These are phyloP conservation scores for Gossypium anomalum DNA, from an alignment of 345 rosid species.

Conservation along the genomic window DNA sequence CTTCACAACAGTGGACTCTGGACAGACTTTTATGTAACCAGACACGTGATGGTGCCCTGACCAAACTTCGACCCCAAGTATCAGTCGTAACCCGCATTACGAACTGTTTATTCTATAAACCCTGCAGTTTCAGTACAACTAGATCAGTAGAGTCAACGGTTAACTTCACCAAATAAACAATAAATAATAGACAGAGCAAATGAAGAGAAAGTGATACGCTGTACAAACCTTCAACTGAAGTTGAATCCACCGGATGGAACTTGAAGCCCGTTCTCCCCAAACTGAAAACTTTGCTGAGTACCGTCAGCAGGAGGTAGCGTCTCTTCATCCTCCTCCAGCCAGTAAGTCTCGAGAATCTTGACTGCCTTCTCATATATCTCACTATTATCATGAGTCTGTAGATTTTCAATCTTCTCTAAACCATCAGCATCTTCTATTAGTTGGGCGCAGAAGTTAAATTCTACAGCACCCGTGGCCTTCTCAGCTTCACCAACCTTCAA, in stretches of 20 bases:
- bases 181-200: background rate
- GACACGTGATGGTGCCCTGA: background rate
- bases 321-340: slow-evolving; percentile 86
- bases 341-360: slow-evolving; percentile 74
- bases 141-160: background rate
- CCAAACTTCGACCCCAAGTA: background rate
- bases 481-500: slow-evolving; percentile 80
- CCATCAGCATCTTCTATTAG: slow-evolving; percentile 81
- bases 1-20: background rate
- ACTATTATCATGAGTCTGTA: slow-evolving; percentile 74
- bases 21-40: background rate
- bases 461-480: slow-evolving; percentile 51
- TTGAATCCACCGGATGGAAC: slow-evolving; percentile 81
- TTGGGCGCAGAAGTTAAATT: slow-evolving; percentile 57
- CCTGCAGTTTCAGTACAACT: background rate
- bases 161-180: background rate
- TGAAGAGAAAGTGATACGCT: background rate
- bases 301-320: slow-evolving; percentile 53
- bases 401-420: slow-evolving; percentile 71
- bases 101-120: background rate
- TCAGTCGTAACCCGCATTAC: background rate
- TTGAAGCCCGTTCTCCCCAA: slow-evolving; percentile 50
- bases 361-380: slow-evolving; percentile 88
- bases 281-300: slow-evolving; percentile 50
- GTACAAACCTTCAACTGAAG: slow-evolving; percentile 43